Evolutionary conservation across 331 rosid species (phyloP).

Genomic region (Saraca asoca): DNA sequence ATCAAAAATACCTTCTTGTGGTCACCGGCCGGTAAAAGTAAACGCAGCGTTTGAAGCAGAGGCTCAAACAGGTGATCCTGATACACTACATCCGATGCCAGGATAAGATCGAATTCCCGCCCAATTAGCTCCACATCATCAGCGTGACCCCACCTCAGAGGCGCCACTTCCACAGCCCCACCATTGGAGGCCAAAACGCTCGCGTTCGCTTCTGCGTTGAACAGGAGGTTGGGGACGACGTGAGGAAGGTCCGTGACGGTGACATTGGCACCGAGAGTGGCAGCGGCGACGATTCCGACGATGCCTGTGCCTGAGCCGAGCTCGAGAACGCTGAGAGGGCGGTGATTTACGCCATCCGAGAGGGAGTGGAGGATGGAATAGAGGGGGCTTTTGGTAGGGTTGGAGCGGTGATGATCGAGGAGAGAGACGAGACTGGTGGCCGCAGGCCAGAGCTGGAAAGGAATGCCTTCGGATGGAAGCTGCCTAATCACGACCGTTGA

Average conservation of each 20-base stretch:
- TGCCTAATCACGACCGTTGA: slow-evolving; percentile 64
- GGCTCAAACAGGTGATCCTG: slow-evolving; percentile 85
- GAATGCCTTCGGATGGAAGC: slow-evolving; percentile 79
- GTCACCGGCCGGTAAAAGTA: slow-evolving; percentile 33
- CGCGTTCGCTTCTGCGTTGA: slow-evolving; percentile 67
- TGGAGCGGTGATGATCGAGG: slow-evolving; percentile 58
- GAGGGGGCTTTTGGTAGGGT: slow-evolving; percentile 63
- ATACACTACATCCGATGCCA: slow-evolving; percentile 92
- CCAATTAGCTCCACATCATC: slow-evolving; percentile 60
- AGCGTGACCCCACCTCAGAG: slow-evolving; percentile 76
- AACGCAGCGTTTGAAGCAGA: slow-evolving; percentile 65
- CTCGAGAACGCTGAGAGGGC: slow-evolving; percentile 60
- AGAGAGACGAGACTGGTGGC: slow-evolving; percentile 83
- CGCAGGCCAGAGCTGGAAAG: slow-evolving; percentile 98
- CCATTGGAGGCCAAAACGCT: slow-evolving; percentile 46
- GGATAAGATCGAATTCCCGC: slow-evolving; percentile 60
- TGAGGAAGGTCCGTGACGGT: slow-evolving; percentile 86
- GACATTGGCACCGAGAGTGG: slow-evolving; percentile 60
- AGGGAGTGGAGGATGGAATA: slow-evolving; percentile 42
- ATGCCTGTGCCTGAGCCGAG: slow-evolving; percentile 96
- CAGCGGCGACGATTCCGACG: slow-evolving; percentile 86
- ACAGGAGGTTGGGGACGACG: slow-evolving; percentile 65
- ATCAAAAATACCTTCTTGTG: slow-evolving; percentile 55
- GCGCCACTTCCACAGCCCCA: slow-evolving; percentile 56
- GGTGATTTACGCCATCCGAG: slow-evolving; percentile 14